phyloP scores from a whole-genome alignment of 2,329 filamentous ascomycete genomes.

The Diaporthe destruens region DNA sequence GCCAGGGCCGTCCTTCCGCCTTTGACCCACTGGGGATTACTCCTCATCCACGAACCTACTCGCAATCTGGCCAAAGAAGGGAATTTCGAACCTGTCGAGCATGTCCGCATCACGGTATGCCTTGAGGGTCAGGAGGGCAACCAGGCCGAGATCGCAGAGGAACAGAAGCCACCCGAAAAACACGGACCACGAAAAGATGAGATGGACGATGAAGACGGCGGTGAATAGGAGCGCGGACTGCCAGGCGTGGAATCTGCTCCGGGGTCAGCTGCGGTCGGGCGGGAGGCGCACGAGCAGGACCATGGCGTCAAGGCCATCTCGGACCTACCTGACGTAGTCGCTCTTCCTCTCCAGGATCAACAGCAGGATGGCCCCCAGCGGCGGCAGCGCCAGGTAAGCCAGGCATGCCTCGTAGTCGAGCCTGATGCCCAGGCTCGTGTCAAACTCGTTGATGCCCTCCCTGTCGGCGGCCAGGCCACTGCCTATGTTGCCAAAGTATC shows the following conservation, averaged over 20 bases:
- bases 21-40: conserved; percentile 42
- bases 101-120: conserved; percentile 87
- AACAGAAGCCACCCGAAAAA: conserved; percentile 89
- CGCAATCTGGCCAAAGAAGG: conserved; percentile 86
- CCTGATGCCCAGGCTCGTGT: conserved; percentile 87
- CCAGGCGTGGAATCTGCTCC: conserved; percentile 90
- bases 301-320: neutral
- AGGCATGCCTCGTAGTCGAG: conserved; percentile 92
- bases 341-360: conserved; percentile 92
- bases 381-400: conserved; percentile 88
- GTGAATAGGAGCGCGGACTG: conserved; percentile 89
- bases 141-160: conserved; percentile 78
- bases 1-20: too few species aligned
- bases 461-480: conserved; percentile 53
- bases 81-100: conserved; percentile 83
- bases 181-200: conserved; percentile 87
- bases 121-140: conserved; percentile 80
- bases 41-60: conserved; percentile 94
- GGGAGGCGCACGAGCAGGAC: neutral
- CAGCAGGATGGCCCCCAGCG: conserved; percentile 85
- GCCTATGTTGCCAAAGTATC: conserved; percentile 58
- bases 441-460: conserved; percentile 82
- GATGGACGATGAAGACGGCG: conserved; percentile 79
- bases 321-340: conserved; percentile 88
- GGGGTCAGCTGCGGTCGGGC: conserved; percentile 43